Evolutionary conservation across 805 yeast genomes (phyloP).

Genomic region (Blastobotrys parvus): DNA sequence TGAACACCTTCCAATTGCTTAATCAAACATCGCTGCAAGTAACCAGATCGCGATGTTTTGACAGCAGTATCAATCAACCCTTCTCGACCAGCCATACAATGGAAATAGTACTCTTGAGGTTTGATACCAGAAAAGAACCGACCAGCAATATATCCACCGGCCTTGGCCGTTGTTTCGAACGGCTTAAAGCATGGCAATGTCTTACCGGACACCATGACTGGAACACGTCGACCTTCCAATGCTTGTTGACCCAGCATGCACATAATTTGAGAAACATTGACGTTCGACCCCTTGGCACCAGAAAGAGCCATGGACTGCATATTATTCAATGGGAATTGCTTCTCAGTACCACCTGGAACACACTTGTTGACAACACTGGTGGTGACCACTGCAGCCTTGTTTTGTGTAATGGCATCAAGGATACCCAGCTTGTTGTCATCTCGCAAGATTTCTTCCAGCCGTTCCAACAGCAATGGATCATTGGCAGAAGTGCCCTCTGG

Average conservation of each 20-base stretch:
- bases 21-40: slow-evolving; percentile 95
- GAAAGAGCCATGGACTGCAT: slow-evolving; percentile 99
- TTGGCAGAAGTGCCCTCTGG: slow-evolving; percentile 39
- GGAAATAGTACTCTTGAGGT: slow-evolving; percentile 99
- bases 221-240: slow-evolving; percentile 97
- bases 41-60: slow-evolving; percentile 96
- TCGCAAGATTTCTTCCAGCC: slow-evolving; percentile 90
- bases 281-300: slow-evolving; percentile 98
- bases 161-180: slow-evolving; percentile 92
- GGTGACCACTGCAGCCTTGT: slow-evolving; percentile 84
- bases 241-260: slow-evolving; percentile 99
- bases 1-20: slow-evolving; percentile 97
- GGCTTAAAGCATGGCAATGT: slow-evolving; percentile 95
- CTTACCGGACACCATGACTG: slow-evolving; percentile 98
- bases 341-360: slow-evolving; percentile 95
- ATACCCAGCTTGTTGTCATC: slow-evolving; percentile 89
- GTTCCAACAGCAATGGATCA: slow-evolving; percentile 72
- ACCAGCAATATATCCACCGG: slow-evolving; percentile 97
- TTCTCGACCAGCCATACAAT: slow-evolving; percentile 99
- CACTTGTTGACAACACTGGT: slow-evolving; percentile 91
- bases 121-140: slow-evolving; percentile 96
- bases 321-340: slow-evolving; percentile 87
- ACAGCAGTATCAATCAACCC: slow-evolving; percentile 99
- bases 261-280: slow-evolving; percentile 98
- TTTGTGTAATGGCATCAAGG: slow-evolving; percentile 90